Conservation (phyloP, 805 yeast species). For the Kluyveromyces nonfermentans region DNA sequence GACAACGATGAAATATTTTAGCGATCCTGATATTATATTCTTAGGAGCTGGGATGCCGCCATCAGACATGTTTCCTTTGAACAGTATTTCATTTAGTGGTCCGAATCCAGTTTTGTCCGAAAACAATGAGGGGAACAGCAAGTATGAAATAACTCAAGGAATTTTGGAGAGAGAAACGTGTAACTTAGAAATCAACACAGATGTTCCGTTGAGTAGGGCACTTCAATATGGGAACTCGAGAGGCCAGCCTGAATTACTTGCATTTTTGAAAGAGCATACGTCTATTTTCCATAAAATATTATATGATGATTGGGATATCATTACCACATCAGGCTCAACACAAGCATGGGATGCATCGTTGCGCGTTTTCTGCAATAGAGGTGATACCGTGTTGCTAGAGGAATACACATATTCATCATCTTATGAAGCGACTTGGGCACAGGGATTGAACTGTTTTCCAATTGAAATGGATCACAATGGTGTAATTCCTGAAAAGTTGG, state of each 20-base stretch:
- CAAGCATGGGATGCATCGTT: conserved; percentile 71
- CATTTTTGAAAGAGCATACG: conserved; percentile 53
- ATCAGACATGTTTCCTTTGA: conserved; percentile 68
- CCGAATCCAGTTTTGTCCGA: conserved; percentile 49
- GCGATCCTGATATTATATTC: conserved; percentile 54
- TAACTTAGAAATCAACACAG: conserved; percentile 28
- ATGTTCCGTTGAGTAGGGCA: conserved; percentile 56
- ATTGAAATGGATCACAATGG: conserved; percentile 68
- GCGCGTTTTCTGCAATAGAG: conserved; percentile 59
- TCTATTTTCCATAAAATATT: conserved; percentile 22
- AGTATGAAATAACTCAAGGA: conserved; percentile 18
- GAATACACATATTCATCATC: conserved; percentile 72
- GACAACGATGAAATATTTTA: conserved; percentile 55
- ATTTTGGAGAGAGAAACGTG: conserved; percentile 15
- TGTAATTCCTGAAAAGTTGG: conserved; percentile 56
- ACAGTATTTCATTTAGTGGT: conserved; percentile 43
- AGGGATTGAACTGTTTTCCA: conserved; percentile 54
- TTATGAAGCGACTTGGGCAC: conserved; percentile 61
- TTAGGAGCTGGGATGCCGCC: conserved; percentile 81
- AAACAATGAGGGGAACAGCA: conserved; percentile 3
- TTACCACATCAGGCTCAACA: conserved; percentile 69
- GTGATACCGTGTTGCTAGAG: conserved; percentile 68
- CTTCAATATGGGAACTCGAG: conserved; percentile 70
- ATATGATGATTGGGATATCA: conserved; percentile 56
- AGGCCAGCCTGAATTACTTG: conserved; percentile 51